Conservation (phyloP, 139 green algal genomes). For the Medakamo hakoo region DNA sequence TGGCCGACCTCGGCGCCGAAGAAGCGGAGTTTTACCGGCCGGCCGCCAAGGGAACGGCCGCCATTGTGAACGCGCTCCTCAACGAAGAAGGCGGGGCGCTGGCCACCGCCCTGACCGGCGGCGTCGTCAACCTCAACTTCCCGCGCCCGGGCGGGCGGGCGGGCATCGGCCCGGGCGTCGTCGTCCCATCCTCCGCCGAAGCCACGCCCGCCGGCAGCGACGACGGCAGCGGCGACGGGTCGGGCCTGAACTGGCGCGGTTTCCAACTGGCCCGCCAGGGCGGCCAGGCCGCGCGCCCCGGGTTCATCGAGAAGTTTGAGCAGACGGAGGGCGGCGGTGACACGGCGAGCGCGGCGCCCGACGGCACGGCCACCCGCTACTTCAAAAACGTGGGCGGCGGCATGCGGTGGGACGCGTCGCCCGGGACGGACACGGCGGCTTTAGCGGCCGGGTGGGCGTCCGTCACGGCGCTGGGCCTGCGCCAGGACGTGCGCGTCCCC, state of each 20-base stretch:
- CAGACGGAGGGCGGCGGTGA: not conserved
- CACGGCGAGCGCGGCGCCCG: not conserved
- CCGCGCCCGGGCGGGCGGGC: too few species aligned
- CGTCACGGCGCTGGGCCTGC: not conserved
- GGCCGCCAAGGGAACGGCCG: constrained; percentile 15
- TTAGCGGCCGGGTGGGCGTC: not conserved
- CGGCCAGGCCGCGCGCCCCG: not conserved
- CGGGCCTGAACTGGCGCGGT: too few species aligned
- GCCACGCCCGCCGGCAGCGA: too few species aligned
- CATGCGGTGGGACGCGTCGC: not conserved
- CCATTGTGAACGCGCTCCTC: constrained; percentile 28
- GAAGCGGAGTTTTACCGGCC: constrained; percentile 30
- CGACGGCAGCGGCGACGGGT: too few species aligned
- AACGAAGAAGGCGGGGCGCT: constrained; percentile 3
- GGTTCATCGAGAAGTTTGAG: not conserved
- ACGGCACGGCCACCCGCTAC: not conserved
- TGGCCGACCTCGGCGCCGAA: constrained; percentile 41
- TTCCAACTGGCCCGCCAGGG: not conserved
- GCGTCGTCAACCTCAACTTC: not conserved
- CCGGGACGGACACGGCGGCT: not conserved
- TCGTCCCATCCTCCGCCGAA: too few species aligned
- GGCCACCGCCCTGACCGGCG: not conserved
- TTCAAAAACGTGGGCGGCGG: not conserved
- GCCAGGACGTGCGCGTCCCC: too few species aligned
- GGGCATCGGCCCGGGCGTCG: not conserved